phyloP scores from a whole-genome alignment of 495 filamentous ascomycete genomes.

The Neurospora sublineolata region DNA sequence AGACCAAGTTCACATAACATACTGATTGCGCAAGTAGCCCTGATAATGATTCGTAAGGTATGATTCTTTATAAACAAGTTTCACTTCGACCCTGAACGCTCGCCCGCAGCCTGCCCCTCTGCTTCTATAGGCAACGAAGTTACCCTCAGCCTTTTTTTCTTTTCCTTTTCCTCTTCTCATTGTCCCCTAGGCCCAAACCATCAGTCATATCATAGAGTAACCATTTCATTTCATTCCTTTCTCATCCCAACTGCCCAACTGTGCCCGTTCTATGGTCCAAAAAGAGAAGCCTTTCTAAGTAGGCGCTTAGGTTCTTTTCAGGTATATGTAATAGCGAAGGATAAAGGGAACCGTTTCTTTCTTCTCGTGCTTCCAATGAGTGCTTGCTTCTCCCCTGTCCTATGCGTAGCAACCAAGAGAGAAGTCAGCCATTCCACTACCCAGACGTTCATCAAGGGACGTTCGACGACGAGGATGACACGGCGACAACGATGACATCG shows the following conservation, averaged over 20 bases:
- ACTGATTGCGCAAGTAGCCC: neutral
- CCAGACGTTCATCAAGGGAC: neutral
- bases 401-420: neutral
- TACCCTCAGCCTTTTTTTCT: neutral
- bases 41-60: neutral
- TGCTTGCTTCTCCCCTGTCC: neutral
- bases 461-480: neutral
- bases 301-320: neutral
- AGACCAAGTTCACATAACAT: neutral
- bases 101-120: neutral
- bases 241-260: neutral
- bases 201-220: neutral
- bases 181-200: neutral
- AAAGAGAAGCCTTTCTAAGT: neutral
- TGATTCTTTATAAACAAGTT: neutral
- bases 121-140: neutral
- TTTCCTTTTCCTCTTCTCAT: neutral
- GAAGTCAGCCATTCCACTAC: neutral
- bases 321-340: neutral
- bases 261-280: neutral
- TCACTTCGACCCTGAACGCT: neutral
- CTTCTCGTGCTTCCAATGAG: neutral
- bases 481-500: neutral
- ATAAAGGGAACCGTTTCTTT: neutral
- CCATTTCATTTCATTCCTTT: neutral